phyloP scores from a whole-genome alignment of 768 basidiomycete genomes.

The Coprinellus micaceus region DNA sequence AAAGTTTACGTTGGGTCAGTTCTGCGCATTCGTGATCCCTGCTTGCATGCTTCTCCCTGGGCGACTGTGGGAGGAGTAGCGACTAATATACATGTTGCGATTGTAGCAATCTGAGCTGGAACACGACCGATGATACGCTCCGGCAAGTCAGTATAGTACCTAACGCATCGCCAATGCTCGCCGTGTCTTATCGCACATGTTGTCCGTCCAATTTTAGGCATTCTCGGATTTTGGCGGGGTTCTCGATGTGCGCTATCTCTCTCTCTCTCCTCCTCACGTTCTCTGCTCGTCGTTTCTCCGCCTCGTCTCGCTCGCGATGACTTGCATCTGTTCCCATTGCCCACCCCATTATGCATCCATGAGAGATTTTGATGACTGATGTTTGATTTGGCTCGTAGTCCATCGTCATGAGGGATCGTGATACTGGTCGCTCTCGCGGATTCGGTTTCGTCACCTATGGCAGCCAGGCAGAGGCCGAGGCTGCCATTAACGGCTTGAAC shows the following conservation, averaged over 20 bases:
- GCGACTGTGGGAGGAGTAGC: conserved; percentile 40
- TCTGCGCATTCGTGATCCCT: conserved; percentile 54
- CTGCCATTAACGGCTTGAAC: conserved; percentile 74
- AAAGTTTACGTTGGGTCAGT: conserved; percentile 96
- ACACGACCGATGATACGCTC: conserved; percentile 90
- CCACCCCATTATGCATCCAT: conserved; percentile 18
- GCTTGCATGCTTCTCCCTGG: conserved; percentile 41
- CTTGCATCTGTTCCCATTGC: conserved; percentile 11
- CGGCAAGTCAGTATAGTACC: conserved; percentile 72
- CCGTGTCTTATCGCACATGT: conserved; percentile 46
- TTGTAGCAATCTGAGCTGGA: conserved; percentile 92
- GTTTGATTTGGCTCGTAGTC: conserved; percentile 58
- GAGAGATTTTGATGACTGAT: conserved; percentile 30
- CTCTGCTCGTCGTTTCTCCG: background rate
- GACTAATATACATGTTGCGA: conserved; percentile 57
- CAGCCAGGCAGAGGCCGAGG: conserved; percentile 60
- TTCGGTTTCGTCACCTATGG: conserved; percentile 93
- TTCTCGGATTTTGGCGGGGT: conserved; percentile 81
- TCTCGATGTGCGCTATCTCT: conserved; percentile 82
- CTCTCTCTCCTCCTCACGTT: conserved; percentile 26
- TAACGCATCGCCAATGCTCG: conserved; percentile 26
- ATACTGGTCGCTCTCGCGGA: conserved; percentile 94
- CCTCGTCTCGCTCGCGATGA: conserved; percentile 2
- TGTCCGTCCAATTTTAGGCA: conserved; percentile 61
- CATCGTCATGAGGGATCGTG: conserved; percentile 98